Base-by-base conservation (phyloP, 164 flowering plant genomes). In the Platanus orientalis region DNA sequence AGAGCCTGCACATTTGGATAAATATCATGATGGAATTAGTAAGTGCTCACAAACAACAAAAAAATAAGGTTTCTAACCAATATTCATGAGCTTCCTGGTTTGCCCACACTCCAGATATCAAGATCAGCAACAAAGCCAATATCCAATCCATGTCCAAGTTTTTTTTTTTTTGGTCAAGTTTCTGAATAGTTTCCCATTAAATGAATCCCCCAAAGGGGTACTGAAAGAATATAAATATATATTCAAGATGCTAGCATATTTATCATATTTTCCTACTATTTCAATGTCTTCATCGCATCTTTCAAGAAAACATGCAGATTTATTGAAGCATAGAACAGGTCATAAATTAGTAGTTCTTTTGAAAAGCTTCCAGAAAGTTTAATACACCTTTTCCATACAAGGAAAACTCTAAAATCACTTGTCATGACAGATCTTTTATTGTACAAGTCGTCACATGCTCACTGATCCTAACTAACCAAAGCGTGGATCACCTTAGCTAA, bases 1-100 rank as follows among this genome's bases (percentile, higher is more conserved):
- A 91, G 68, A 68, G 75, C 78, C 97, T 89, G 96, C 81, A 83
- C 10, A 66, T 51, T 23, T 23, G 14, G 26, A 21, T 44, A 29
- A 57, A 20, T 51, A 24, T 14, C 29, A 44, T 54, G 49, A 52
- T 39, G 20, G 24, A 24, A 57, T 56, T 47, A 69, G 16, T 27
- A 52, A 19, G 34, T 45, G n/a, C 16, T 4, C 50, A 12, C 56
- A 56, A 62, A 32, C 27, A 29, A 28, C 19, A 39, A 4, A 39
- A 24, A 44, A 25, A 25, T 21, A 56, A 14, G 50, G 1, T 14
- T 54, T 3, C 12, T 9, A 12, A 7, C 1, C n/a, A 29, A 42
- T 20, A 1, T 25, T 34, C 25, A 27, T 1, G 25, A 47, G 20
- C 9, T 30, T 5, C 25, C 52, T 24, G 28, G 52, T 36, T 44